Percentiles rank a stretch among this genome's conserved stretches.
Conservation (phyloP, 768 basidiomycete species). For the Bullera alba region DNA sequence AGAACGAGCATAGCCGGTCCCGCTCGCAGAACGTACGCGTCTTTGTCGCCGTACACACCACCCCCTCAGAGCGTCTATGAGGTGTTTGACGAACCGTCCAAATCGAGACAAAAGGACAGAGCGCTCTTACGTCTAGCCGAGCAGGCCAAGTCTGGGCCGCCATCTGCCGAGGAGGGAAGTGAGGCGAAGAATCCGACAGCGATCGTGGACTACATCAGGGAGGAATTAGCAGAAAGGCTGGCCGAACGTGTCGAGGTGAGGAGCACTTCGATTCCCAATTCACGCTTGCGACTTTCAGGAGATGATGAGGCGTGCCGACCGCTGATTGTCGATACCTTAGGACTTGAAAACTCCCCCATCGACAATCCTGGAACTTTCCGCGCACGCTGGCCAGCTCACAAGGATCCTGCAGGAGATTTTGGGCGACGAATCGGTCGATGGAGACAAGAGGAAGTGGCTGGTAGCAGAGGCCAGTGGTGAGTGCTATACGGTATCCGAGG, state of each 20-base stretch:
- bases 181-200: slow-evolving; percentile 9
- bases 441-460: slow-evolving; percentile 52
- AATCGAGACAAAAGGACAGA: slow-evolving; percentile 68
- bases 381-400: slow-evolving; percentile 86
- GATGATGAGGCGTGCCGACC: slow-evolving; percentile 2
- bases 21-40: slow-evolving; percentile 12
- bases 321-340: no score
- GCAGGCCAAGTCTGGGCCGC: slow-evolving; percentile 42
- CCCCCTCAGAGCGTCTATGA: slow-evolving; percentile 55
- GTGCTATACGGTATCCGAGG: slow-evolving; percentile 23
- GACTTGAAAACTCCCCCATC: slow-evolving; percentile 82
- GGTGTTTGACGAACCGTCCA: slow-evolving; percentile 78
- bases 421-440: slow-evolving; percentile 2
- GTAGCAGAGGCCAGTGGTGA: slow-evolving; percentile 85
- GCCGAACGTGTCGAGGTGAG: slow-evolving; percentile 78
- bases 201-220: slow-evolving; percentile 81
- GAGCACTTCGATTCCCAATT: slow-evolving; percentile 3
- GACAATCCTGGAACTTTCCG: slow-evolving; percentile 75
- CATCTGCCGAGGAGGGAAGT: background rate
- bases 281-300: no score
- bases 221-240: slow-evolving; percentile 84
- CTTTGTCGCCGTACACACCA: slow-evolving; percentile 43
- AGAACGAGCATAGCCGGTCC: background rate
- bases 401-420: slow-evolving; percentile 55
- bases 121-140: slow-evolving; percentile 55